Conservation (phyloP, 2,329 filamentous ascomycete species). For the Phaeosphaeriaceae sp. region DNA sequence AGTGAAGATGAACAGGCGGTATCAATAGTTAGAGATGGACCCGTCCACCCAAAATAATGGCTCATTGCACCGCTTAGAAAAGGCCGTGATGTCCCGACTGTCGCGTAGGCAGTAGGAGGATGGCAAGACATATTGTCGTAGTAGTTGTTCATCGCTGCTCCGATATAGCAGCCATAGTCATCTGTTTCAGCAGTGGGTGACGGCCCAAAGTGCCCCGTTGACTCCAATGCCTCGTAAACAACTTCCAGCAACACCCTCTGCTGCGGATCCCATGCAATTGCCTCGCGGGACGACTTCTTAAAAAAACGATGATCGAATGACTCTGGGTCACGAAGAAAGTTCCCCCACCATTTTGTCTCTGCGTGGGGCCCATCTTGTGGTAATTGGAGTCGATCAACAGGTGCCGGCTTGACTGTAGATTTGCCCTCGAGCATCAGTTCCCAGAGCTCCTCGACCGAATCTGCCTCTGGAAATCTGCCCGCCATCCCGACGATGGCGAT, state of each 20-base stretch:
- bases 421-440: no score
- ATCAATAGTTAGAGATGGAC: conserved; percentile 34
- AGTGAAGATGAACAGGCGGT: conserved; percentile 42
- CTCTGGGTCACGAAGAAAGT: no score
- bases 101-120: conserved; percentile 37
- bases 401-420: no score
- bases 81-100: conserved; percentile 17
- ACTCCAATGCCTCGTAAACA: conserved; percentile 46
- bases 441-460: no score
- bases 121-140: conserved; percentile 36
- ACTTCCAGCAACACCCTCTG: conserved; percentile 29
- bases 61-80: conserved; percentile 26
- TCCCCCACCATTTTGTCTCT: no score
- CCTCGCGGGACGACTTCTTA: conserved; percentile 19
- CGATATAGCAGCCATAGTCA: conserved; percentile 39
- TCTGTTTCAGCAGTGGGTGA: not conserved
- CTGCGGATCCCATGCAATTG: conserved; percentile 30
- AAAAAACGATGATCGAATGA: conserved; percentile 43
- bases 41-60: conserved; percentile 33
- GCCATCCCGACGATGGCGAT: no score
- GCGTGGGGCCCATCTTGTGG: no score
- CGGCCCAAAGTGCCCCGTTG: conserved; percentile 22
- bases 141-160: conserved; percentile 36
- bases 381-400: no score
- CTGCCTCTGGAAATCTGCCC: no score